Conservation (phyloP, 1,139 yeast genomes). For the Suhomyces anneliseae region DNA sequence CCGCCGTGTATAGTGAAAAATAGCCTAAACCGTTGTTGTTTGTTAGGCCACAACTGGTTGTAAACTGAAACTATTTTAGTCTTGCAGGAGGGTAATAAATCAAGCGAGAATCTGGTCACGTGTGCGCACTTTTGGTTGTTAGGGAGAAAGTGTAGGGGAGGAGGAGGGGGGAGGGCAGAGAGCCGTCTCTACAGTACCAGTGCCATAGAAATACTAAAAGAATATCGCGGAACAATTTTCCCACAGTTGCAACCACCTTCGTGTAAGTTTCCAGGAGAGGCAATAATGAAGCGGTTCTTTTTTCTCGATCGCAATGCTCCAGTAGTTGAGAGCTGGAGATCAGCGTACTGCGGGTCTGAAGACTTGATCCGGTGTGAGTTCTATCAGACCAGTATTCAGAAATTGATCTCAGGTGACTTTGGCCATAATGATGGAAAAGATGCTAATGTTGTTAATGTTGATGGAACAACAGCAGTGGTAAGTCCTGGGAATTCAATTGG, state of each 20-base stretch:
- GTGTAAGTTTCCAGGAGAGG: neutral
- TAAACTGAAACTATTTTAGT: neutral
- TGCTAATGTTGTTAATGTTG: neutral
- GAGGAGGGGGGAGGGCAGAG: too few relatives aligned
- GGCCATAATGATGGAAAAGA: too few relatives aligned
- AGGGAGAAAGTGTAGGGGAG: neutral
- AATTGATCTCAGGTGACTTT: too few relatives aligned
- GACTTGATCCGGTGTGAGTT: neutral
- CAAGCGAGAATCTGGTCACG: neutral
- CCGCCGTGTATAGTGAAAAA: neutral
- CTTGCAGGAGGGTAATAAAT: neutral
- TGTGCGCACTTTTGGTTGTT: neutral
- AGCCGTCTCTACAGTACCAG: too few relatives aligned
- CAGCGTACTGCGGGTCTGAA: neutral
- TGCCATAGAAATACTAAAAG: too few relatives aligned
- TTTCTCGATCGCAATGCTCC: neutral
- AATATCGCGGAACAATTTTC: too few relatives aligned
- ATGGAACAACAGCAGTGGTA: constrained; percentile 5
- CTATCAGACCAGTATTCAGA: neutral
- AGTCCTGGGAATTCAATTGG: constrained; percentile 28
- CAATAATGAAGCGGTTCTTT: neutral
- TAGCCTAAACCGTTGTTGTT: neutral
- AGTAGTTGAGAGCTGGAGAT: neutral
- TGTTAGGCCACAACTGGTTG: neutral
- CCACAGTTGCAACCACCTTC: too few relatives aligned